These are phyloP conservation scores for Pseudocercospora eumusae DNA, from an alignment of 2,329 filamentous ascomycete genomes.

Conservation along the genomic window DNA sequence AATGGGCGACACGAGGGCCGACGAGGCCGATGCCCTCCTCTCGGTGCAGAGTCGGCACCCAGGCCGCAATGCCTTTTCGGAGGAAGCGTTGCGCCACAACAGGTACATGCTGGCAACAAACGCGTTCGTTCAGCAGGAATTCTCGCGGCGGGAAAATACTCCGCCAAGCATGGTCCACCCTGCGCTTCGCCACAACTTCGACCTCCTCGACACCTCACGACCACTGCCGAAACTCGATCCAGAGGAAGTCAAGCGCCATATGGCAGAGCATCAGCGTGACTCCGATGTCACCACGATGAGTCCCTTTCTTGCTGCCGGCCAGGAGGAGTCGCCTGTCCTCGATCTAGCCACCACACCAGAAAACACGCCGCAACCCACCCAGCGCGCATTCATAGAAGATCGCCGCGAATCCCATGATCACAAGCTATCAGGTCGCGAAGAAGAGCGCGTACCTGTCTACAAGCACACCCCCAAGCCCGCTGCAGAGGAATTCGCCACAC, in stretches of 20 bases:
- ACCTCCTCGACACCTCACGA: constrained; percentile 21
- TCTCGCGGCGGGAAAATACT: constrained; percentile 25
- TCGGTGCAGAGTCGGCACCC: constrained; percentile 19
- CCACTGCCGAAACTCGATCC: constrained; percentile 21
- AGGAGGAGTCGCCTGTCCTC: constrained; percentile 25
- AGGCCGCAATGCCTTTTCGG: constrained; percentile 37
- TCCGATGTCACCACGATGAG: constrained; percentile 35
- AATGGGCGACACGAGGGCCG: constrained; percentile 6
- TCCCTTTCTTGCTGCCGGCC: constrained; percentile 30
- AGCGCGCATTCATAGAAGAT: constrained; percentile 45
- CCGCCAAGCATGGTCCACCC: constrained; percentile 33
- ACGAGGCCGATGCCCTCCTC: constrained; percentile 11
- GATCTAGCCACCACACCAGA: constrained; percentile 35
- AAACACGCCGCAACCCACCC: constrained; percentile 36
- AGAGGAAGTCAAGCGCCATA: constrained; percentile 9
- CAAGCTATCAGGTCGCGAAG: constrained; percentile 38
- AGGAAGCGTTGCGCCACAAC: constrained; percentile 27
- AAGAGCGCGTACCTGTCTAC: constrained; percentile 36
- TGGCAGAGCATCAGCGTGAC: constrained; percentile 20
- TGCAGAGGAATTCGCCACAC: constrained; percentile 27
- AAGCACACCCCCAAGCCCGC: constrained; percentile 31
- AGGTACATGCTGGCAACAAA: constrained; percentile 36
- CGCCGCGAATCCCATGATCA: constrained; percentile 38
- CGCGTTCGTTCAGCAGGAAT: constrained; percentile 40
- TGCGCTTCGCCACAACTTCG: constrained; percentile 26